Conservation (phyloP, 352 stramenopile genomes). For the Pythium biforme region DNA sequence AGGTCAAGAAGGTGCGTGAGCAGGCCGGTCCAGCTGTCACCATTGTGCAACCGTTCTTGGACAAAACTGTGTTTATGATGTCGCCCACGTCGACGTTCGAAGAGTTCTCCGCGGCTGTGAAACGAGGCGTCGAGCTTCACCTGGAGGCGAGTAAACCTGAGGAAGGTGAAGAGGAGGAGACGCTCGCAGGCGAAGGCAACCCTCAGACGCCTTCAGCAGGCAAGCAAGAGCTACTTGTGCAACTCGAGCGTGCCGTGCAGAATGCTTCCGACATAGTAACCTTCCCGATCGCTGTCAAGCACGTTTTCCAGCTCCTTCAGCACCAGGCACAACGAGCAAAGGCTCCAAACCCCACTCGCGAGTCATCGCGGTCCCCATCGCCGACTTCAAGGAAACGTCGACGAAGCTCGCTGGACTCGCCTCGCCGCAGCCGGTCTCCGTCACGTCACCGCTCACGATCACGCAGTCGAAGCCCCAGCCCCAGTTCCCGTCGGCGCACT, state of each 20-base stretch:
- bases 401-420: constrained; percentile 37
- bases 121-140: constrained; percentile 30
- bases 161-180: constrained; percentile 52
- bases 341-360: constrained; percentile 14
- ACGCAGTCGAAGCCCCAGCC: constrained; percentile 32
- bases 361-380: constrained; percentile 32
- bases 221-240: constrained; percentile 8
- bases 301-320: constrained; percentile 25
- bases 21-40: constrained; percentile 28
- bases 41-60: constrained; percentile 33
- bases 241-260: constrained; percentile 18
- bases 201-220: constrained; percentile 6
- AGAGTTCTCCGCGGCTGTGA: constrained; percentile 36
- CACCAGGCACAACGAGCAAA: constrained; percentile 12
- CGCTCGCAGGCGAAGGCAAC: not conserved
- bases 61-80: constrained; percentile 31
- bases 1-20: constrained; percentile 39
- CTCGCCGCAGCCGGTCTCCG: constrained; percentile 25
- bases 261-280: not conserved
- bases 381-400: constrained; percentile 33
- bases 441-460: constrained; percentile 38
- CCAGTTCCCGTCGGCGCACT: constrained; percentile 26
- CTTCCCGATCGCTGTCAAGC: constrained; percentile 20
- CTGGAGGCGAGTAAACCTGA: constrained; percentile 55
- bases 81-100: constrained; percentile 37